Evolutionary conservation across 1,284 basidiomycete genomes (phyloP), one percentile per base, ranked within the genome.

Genomic region (Inonotus obliquus): DNA sequence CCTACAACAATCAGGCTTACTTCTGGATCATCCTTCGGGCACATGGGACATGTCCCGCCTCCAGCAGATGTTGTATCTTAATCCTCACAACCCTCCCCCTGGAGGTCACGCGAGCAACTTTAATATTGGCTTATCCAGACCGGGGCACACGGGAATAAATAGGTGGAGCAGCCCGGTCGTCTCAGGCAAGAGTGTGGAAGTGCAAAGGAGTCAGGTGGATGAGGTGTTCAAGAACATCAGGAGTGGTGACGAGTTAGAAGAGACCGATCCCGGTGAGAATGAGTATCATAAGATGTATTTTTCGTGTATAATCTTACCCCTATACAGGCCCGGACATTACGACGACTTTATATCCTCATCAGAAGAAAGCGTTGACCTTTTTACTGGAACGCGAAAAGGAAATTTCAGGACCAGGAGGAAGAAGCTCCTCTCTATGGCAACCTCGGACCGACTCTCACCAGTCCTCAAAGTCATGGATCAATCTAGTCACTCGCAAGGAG

Each of bases 331-430:
- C 83, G n/a, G 86, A 94, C 69, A 86, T 99, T 64, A 87, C 87
- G 38, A 97, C 97, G n/a, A 81, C 76, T 49, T 79, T 99, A 7
- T 98, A 98, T 74, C 92, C 95, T 17, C 97, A 99, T 77, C 97
- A 99, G 77, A 96, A 96, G 77, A 96, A 97, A 74, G 97, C 96
- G 23, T 80, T 99, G 23, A 94, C 96, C 0, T 99, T 99, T 75
- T 77, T 99, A 54, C 80, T 98, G n/a, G 93, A 96, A 69, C 85
- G 96, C 44, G 97, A 99, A 74, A 82, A 84, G 54, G 91, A 93
- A 72, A 80, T 80, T 62, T 71, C 74, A 27, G 77, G 79, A 21
- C 68, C 74, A 19, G 79, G 82, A 63, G 84, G 84, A 57, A 76
- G 75, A 62, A 82, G 81, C 66, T 86, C 89, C 23, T 90, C 91